These are phyloP conservation scores for Allantophomopsis cytisporea DNA, from an alignment of 2,329 filamentous ascomycete genomes.

Conservation along the genomic window DNA sequence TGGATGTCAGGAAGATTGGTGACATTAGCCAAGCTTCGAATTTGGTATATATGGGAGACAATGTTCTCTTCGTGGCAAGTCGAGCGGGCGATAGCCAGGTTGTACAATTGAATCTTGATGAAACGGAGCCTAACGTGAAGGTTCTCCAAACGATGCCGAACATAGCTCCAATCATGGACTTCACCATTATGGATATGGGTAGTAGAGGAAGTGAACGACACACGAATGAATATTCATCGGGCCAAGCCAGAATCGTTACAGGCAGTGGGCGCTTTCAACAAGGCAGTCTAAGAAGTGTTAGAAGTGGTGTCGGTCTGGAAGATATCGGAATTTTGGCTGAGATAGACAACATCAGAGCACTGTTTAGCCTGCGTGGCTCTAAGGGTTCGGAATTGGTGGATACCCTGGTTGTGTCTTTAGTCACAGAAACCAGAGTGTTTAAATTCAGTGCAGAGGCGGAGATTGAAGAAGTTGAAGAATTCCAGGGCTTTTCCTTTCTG, in stretches of 20 bases:
- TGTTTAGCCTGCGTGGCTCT: conserved; percentile 54
- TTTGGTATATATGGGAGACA: conserved; percentile 63
- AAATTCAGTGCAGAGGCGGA: conserved; percentile 59
- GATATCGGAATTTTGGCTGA: conserved; percentile 74
- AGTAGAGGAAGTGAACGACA: conserved; percentile 67
- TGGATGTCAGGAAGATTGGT: conserved; percentile 54
- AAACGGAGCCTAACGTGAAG: conserved; percentile 28
- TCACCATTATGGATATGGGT: conserved; percentile 92
- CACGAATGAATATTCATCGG: conserved; percentile 85
- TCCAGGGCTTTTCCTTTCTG: conserved; percentile 55
- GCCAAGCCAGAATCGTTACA: conserved; percentile 85
- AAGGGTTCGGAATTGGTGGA: conserved; percentile 39
- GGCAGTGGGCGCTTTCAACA: conserved; percentile 85
- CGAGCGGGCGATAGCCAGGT: conserved; percentile 90
- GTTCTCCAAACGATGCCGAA: conserved; percentile 68
- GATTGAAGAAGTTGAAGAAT: conserved; percentile 75
- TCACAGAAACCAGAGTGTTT: conserved; percentile 76
- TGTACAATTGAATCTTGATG: conserved; percentile 43
- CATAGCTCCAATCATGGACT: conserved; percentile 85
- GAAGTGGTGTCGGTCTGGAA: conserved; percentile 87
- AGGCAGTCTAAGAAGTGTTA: conserved; percentile 76
- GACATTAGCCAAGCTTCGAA: conserved; percentile 62
- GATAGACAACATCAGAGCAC: conserved; percentile 56
- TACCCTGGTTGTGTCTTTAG: conserved; percentile 65
- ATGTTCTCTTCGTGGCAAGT: conserved; percentile 74